Evolutionary conservation across 2,329 filamentous ascomycete genomes (phyloP).

Genomic region (Pyrenophora teres): DNA sequence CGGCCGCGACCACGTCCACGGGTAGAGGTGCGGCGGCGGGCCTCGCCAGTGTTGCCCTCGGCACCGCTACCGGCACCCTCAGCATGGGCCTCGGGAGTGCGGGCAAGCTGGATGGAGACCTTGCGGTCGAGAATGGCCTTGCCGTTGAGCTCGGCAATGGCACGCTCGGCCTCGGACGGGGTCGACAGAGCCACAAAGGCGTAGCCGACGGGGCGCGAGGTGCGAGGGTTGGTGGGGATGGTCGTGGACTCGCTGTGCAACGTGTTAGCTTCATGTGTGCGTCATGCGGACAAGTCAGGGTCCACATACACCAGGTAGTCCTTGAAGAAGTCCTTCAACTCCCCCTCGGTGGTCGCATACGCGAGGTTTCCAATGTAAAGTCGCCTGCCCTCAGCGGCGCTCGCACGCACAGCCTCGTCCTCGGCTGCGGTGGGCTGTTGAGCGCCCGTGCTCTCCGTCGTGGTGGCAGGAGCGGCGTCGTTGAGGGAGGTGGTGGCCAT

Average conservation of each 20-base stretch:
- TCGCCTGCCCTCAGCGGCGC: constrained; percentile 97
- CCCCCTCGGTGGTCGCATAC: constrained; percentile 99
- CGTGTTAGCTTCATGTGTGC: constrained; percentile 27
- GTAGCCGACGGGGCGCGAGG: constrained; percentile 96
- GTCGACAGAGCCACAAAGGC: constrained; percentile 98
- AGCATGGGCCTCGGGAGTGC: constrained; percentile 87
- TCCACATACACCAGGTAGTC: constrained; percentile 94
- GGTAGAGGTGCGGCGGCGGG: constrained; percentile 60
- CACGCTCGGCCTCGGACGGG: constrained; percentile 90
- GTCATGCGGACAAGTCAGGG: constrained; percentile 23
- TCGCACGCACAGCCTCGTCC: constrained; percentile 92
- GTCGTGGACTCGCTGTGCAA: constrained; percentile 87
- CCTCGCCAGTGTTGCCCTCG: constrained; percentile 74
- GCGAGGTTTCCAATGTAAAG: constrained; percentile 99
- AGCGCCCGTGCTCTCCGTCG: constrained; percentile 56
- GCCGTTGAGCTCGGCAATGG: constrained; percentile 89
- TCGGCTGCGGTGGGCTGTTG: constrained; percentile 73
- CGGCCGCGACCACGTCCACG: constrained; percentile 62
- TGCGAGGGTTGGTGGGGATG: constrained; percentile 99
- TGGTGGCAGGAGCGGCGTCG: constrained; percentile 47
- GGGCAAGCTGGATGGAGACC: constrained; percentile 97
- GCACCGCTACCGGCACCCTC: constrained; percentile 73
- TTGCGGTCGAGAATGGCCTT: constrained; percentile 98
- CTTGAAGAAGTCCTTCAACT: constrained; percentile 99
- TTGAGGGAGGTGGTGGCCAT: constrained; percentile 69